Percentiles rank a stretch among this genome's conserved stretches.
phyloP scores from a whole-genome alignment of 208 protist species.

The Acanthamoeba lenticulata region DNA sequence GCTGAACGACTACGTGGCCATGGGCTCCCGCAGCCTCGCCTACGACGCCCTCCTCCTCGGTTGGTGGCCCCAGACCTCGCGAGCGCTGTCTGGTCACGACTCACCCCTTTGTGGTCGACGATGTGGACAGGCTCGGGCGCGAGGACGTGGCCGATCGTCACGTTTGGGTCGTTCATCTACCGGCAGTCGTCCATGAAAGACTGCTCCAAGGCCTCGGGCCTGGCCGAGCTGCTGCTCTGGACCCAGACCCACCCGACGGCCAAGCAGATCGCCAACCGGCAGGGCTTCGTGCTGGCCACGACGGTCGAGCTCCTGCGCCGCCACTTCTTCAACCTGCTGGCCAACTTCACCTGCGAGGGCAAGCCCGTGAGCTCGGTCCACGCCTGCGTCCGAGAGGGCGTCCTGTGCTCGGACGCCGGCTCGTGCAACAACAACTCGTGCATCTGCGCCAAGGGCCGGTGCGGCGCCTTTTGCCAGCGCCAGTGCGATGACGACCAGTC shows the following conservation, averaged over 20 bases:
- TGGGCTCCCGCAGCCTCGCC: background rate
- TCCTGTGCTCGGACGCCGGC: conserved; percentile 6
- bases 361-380: background rate
- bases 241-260: background rate
- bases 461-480: conserved; percentile 16
- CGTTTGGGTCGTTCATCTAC: conserved; percentile 39
- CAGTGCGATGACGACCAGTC: background rate
- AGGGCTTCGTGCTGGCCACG: background rate
- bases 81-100: background rate
- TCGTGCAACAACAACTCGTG: conserved; percentile 8
- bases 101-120: background rate
- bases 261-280: background rate
- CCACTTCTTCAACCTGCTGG: background rate
- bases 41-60: background rate
- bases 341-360: conserved; percentile 35
- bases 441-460: background rate
- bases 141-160: background rate
- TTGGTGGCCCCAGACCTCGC: too few relatives aligned
- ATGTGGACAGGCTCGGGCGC: background rate
- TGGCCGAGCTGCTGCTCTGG: background rate
- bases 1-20: background rate
- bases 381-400: background rate
- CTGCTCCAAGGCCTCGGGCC: background rate
- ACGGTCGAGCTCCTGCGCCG: background rate
- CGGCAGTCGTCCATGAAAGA: background rate